Percentiles rank a stretch among this genome's conserved stretches.
Evolutionary conservation across 148 eudicot species (phyloP).

Genomic region (Oxyria digyna): DNA sequence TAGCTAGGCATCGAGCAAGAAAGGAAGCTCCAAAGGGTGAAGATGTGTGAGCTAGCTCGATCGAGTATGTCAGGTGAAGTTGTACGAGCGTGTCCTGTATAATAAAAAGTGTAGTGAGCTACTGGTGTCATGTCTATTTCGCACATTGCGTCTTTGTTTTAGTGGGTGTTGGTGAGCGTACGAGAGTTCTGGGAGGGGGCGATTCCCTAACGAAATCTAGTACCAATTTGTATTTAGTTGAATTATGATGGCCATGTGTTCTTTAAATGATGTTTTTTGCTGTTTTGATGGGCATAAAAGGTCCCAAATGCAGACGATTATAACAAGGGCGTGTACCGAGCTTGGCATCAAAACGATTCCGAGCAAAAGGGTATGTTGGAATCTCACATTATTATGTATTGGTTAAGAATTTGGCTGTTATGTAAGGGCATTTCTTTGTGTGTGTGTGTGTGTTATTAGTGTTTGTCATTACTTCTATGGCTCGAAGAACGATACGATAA

Average conservation of each 20-base stretch:
- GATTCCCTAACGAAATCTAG: too few relatives aligned
- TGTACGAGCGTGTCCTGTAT: too few relatives aligned
- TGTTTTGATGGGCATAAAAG: slow-evolving; percentile 23
- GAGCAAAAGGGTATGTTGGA: slow-evolving; percentile 59
- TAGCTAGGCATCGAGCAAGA: too few relatives aligned
- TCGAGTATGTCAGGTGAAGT: too few relatives aligned
- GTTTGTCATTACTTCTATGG: slow-evolving; percentile 77
- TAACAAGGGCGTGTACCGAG: slow-evolving; percentile 85
- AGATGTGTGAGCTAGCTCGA: too few relatives aligned
- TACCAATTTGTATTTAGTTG: background rate
- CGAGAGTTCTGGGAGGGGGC: too few relatives aligned
- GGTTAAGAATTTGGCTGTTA: background rate
- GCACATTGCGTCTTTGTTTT: too few relatives aligned
- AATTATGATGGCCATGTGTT: too few relatives aligned
- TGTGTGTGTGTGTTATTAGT: slow-evolving; percentile 32
- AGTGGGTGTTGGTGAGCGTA: too few relatives aligned
- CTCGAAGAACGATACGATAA: slow-evolving; percentile 89
- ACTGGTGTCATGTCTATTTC: too few relatives aligned
- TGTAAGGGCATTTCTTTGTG: background rate
- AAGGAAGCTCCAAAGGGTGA: too few relatives aligned
- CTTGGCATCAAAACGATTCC: slow-evolving; percentile 73
- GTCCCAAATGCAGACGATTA: slow-evolving; percentile 96
- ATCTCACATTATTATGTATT: background rate
- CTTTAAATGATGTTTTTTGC: background rate
- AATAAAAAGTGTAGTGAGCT: too few relatives aligned